phyloP scores from a whole-genome alignment of 768 basidiomycete genomes.

The Postia placenta region DNA sequence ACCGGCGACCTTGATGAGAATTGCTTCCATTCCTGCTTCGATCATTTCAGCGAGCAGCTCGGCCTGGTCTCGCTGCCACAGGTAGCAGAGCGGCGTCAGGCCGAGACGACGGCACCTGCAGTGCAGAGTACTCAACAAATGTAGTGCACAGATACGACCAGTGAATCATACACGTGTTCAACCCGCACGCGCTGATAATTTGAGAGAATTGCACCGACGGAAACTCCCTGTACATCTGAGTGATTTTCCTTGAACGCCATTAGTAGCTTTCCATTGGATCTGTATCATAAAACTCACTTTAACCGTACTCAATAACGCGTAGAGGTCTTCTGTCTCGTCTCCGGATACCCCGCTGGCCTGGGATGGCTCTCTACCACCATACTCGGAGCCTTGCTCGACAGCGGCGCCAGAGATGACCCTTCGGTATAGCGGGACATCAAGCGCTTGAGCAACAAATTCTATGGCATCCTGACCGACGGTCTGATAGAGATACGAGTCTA shows the following conservation, averaged over 20 bases:
- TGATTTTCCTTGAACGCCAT: conserved; percentile 50
- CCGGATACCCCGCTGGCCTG: conserved; percentile 50
- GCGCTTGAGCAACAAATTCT: conserved; percentile 74
- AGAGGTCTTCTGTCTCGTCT: conserved; percentile 96
- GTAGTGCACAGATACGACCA: neutral
- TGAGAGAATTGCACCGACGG: conserved; percentile 94
- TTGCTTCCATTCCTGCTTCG: conserved; percentile 64
- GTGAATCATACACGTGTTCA: conserved; percentile 81
- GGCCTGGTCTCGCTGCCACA: conserved; percentile 93
- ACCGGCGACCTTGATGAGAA: conserved; percentile 94
- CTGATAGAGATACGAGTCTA: conserved; percentile 98
- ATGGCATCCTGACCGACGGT: conserved; percentile 98
- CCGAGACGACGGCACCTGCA: conserved; percentile 73
- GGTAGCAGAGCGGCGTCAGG: conserved; percentile 75
- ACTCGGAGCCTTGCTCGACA: conserved; percentile 77
- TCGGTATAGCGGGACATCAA: conserved; percentile 83
- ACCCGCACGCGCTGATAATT: conserved; percentile 96
- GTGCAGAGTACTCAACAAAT: conserved; percentile 1
- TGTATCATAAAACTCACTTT: conserved; percentile 68
- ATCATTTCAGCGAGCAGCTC: conserved; percentile 87
- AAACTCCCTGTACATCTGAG: conserved; percentile 80
- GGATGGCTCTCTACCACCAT: conserved; percentile 60
- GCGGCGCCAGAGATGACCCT: conserved; percentile 77
- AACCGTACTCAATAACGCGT: conserved; percentile 61
- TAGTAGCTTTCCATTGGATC: too few species aligned